Percentiles rank a stretch among this genome's conserved stretches.
phyloP scores from a whole-genome alignment of 2,329 filamentous ascomycete genomes.

The Neopestalotiopsis sp. region DNA sequence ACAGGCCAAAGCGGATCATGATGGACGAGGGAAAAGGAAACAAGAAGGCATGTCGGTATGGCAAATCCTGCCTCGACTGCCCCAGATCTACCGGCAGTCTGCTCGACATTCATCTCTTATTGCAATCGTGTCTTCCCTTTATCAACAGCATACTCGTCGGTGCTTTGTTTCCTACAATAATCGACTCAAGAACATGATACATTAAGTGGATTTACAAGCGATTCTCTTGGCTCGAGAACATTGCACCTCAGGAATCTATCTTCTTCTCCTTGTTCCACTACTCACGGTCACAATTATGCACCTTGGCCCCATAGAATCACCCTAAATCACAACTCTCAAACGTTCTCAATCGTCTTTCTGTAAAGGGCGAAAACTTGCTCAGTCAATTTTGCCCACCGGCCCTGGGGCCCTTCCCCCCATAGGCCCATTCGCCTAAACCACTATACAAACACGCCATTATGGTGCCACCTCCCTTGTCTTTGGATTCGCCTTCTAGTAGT shows the following conservation, averaged over 20 bases:
- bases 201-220: neutral
- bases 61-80: neutral
- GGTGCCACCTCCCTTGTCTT: slow-evolving; percentile 27
- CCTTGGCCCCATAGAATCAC: neutral
- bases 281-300: slow-evolving; percentile 8
- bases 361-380: slow-evolving; percentile 21
- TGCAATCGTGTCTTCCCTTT: neutral
- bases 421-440: neutral
- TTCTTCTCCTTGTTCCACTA: neutral
- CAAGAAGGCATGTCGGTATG: neutral
- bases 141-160: neutral
- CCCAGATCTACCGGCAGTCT: neutral
- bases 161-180: neutral
- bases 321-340: slow-evolving; percentile 10
- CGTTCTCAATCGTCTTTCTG: neutral
- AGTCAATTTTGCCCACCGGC: slow-evolving; percentile 8
- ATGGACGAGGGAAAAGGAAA: neutral
- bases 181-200: neutral
- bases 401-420: slow-evolving; percentile 3
- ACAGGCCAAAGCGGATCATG: slow-evolving; percentile 1
- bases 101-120: neutral
- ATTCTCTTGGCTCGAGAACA: neutral
- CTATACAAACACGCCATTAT: slow-evolving; percentile 17
- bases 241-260: neutral
- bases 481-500: slow-evolving; percentile 10